phyloP scores from a whole-genome alignment of 352 stramenopile genomes.

The Phytophthora rubi region DNA sequence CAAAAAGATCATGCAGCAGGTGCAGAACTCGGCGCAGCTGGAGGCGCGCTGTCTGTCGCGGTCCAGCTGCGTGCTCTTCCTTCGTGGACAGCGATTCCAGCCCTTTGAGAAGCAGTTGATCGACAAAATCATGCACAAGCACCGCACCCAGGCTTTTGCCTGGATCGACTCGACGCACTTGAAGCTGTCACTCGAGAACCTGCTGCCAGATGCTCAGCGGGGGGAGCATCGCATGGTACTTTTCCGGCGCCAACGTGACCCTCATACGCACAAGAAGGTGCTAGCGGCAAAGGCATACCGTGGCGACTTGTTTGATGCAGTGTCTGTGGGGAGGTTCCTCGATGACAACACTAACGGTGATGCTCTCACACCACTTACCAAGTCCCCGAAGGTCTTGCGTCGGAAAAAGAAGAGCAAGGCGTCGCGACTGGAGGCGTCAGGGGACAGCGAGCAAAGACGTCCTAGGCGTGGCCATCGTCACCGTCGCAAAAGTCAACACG shows the following conservation, averaged over 20 bases:
- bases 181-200: conserved; percentile 74
- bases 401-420: conserved; percentile 36
- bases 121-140: conserved; percentile 56
- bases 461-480: conserved; percentile 10
- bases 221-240: conserved; percentile 73
- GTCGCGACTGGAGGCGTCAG: conserved; percentile 15
- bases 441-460: conserved; percentile 5
- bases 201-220: conserved; percentile 46
- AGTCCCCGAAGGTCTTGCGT: conserved; percentile 57
- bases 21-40: conserved; percentile 75
- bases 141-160: conserved; percentile 70
- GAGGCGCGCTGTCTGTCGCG: conserved; percentile 71
- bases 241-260: conserved; percentile 61
- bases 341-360: conserved; percentile 41
- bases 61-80: conserved; percentile 65
- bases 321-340: conserved; percentile 66
- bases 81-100: conserved; percentile 61
- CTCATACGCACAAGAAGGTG: conserved; percentile 41
- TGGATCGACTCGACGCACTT: conserved; percentile 73
- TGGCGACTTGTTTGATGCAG: conserved; percentile 61
- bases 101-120: conserved; percentile 81
- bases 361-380: conserved; percentile 56
- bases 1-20: conserved; percentile 59
- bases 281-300: conserved; percentile 65
- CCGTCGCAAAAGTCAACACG: conserved; percentile 24